These are phyloP conservation scores for Sporobolomyces roseus DNA, from an alignment of 768 basidiomycete genomes.

Conservation along the genomic window DNA sequence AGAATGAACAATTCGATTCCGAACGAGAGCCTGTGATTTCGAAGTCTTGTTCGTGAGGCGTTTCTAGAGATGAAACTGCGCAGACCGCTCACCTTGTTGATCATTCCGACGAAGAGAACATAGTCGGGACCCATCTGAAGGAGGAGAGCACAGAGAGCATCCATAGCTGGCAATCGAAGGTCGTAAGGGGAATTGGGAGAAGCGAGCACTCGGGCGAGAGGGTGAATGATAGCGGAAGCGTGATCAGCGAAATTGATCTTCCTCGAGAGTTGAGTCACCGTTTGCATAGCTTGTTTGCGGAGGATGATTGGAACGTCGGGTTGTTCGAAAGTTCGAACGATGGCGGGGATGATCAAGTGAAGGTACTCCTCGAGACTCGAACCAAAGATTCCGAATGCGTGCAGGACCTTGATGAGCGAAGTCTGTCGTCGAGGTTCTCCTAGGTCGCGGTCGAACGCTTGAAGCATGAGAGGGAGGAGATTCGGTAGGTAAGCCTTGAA, in stretches of 20 bases:
- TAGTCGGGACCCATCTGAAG: constrained; percentile 94
- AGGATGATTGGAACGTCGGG: constrained; percentile 67
- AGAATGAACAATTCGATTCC: constrained; percentile 70
- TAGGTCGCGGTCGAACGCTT: constrained; percentile 83
- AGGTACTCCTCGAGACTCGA: constrained; percentile 96
- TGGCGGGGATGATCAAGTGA: constrained; percentile 90
- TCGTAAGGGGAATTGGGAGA: constrained; percentile 59
- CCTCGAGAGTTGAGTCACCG: constrained; percentile 81
- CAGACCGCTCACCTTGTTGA: constrained; percentile 69
- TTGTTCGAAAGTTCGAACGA: constrained; percentile 84
- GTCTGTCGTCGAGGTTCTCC: constrained; percentile 64
- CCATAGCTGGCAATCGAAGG: constrained; percentile 78
- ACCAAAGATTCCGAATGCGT: constrained; percentile 91
- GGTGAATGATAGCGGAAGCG: constrained; percentile 93
- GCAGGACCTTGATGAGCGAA: constrained; percentile 73
- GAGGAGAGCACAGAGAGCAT: constrained; percentile 84
- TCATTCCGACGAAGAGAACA: constrained; percentile 94
- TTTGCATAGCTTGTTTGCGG: constrained; percentile 83
- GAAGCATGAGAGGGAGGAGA: constrained; percentile 80
- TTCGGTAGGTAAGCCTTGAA: constrained; percentile 93
- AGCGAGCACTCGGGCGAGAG: constrained; percentile 79
- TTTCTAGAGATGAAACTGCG: background rate
- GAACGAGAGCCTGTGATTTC: constrained; percentile 68
- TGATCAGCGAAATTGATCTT: constrained; percentile 97
- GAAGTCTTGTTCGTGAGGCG: too few species aligned